These are phyloP conservation scores for Clonostachys chloroleuca DNA, from an alignment of 2,329 filamentous ascomycete species.

Conservation along the genomic window DNA sequence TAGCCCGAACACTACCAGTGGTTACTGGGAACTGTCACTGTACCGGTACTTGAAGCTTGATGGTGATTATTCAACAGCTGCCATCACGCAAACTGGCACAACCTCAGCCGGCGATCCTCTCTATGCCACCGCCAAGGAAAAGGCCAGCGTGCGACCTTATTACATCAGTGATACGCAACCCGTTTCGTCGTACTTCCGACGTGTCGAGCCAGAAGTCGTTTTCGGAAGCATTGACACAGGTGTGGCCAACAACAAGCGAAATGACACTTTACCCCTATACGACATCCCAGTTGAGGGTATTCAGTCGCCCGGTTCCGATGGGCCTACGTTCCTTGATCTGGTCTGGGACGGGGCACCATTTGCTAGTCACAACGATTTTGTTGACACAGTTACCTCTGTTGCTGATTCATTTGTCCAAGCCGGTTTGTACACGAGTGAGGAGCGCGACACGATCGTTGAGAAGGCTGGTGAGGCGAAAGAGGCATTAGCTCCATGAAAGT, in stretches of 20 bases:
- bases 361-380: slow-evolving; percentile 12
- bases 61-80: slow-evolving; percentile 17
- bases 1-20: slow-evolving; percentile 9
- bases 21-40: slow-evolving; percentile 18
- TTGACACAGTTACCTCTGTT: slow-evolving; percentile 10
- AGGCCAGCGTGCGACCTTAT: slow-evolving; percentile 16
- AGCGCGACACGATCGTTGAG: slow-evolving; percentile 13
- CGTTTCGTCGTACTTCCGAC: slow-evolving; percentile 22
- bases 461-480: slow-evolving; percentile 14
- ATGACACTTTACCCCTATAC: slow-evolving; percentile 19
- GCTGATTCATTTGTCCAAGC: slow-evolving; percentile 14
- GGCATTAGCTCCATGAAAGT: slow-evolving; percentile 7
- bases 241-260: slow-evolving; percentile 19
- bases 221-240: slow-evolving; percentile 16
- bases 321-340: slow-evolving; percentile 21
- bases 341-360: slow-evolving; percentile 23
- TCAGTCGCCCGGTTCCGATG: slow-evolving; percentile 17
- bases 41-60: slow-evolving; percentile 20
- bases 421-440: slow-evolving; percentile 12
- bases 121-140: slow-evolving; percentile 8
- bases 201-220: slow-evolving; percentile 18
- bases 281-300: slow-evolving; percentile 21
- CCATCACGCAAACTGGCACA: slow-evolving; percentile 10
- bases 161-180: slow-evolving; percentile 18
- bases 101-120: slow-evolving; percentile 15